Percentiles rank a stretch among this genome's conserved stretches.
Conservation (phyloP, 2,329 filamentous ascomycete species). For the Ophiocordyceps camponoti-rufipedis region DNA sequence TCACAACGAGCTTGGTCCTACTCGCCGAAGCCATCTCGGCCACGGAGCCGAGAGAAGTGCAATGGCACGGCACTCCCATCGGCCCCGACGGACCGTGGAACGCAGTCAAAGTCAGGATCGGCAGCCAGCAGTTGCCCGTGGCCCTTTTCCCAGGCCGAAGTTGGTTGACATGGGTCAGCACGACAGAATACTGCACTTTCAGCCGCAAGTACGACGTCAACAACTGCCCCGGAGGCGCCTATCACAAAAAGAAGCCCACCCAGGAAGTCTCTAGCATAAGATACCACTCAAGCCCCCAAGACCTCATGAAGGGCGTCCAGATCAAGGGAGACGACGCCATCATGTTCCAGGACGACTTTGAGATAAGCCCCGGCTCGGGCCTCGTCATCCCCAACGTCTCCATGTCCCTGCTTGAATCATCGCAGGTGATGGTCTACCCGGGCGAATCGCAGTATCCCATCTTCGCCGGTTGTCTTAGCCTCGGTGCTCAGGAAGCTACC, state of each 20-base stretch:
- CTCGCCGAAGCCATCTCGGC: background rate
- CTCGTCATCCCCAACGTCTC: background rate
- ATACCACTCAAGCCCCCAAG: background rate
- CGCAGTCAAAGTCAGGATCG: background rate
- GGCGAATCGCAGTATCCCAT: constrained; percentile 11
- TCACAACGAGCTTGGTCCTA: background rate
- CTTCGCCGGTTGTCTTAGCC: constrained; percentile 12
- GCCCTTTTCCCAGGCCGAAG: background rate
- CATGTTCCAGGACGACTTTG: background rate
- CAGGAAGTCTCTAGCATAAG: background rate
- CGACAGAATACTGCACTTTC: background rate
- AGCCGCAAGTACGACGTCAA: background rate
- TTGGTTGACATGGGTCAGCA: background rate
- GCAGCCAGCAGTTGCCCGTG: background rate
- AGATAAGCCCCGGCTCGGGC: background rate
- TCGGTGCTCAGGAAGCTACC: constrained; percentile 11
- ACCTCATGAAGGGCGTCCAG: background rate
- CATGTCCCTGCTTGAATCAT: constrained; percentile 6
- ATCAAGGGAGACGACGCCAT: background rate
- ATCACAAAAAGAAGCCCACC: background rate
- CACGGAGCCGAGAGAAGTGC: background rate
- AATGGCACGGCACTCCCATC: background rate
- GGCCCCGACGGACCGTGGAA: background rate
- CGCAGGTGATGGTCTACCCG: constrained; percentile 12
- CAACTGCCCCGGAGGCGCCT: background rate